Evolutionary conservation across 23 red algal species (phyloP), one percentile per base, ranked within the genome.

Genomic region (Chondrus crispus): DNA sequence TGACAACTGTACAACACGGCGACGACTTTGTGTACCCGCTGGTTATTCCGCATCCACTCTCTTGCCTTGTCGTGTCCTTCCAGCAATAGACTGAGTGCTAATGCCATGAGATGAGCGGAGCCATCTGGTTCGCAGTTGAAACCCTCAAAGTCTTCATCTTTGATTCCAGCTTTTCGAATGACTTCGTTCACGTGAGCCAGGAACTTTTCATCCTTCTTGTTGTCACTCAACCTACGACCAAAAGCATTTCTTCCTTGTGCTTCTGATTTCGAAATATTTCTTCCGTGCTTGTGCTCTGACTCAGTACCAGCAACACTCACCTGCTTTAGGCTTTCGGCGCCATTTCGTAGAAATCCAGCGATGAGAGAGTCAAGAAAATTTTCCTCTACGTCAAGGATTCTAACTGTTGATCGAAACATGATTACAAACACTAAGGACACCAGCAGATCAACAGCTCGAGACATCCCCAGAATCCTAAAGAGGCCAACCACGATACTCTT

Each of bases 1-100:
- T 87, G 63, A n/a, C 62, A 68, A 46, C 72, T 90, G 57, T 90
- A 90, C 35, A 90, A 37, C 24, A 90, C 74, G 20, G 87, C 74
- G n/a, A 90, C 87, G 8, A 90, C 72, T 20, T 47, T 57, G 35
- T 90, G 71, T 13, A 90, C 20, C 49, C 87, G 70, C 69, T 73
- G 87, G 48, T 90, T 90, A n/a, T 81, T 45, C 48, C 52, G 87
- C 87, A 90, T 90, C 87, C 50, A 48, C 16, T 28, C 57, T 44
- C 87, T 69, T 9, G 80, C 37, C 46, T 79, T 68, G 5, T n/a
- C 44, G 53, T 80, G 50, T 28, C 42, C 46, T 46, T 55, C 69
- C 72, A 90, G 38, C 14, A 80, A 44, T 13, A 64, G 52, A 28
- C 51, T 63, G 0, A 90, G 70, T 22, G 72, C 69, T 44, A 2